Evolutionary conservation across 2,329 filamentous ascomycete genomes (phyloP).

Genomic region (Sporothrix inflata): DNA sequence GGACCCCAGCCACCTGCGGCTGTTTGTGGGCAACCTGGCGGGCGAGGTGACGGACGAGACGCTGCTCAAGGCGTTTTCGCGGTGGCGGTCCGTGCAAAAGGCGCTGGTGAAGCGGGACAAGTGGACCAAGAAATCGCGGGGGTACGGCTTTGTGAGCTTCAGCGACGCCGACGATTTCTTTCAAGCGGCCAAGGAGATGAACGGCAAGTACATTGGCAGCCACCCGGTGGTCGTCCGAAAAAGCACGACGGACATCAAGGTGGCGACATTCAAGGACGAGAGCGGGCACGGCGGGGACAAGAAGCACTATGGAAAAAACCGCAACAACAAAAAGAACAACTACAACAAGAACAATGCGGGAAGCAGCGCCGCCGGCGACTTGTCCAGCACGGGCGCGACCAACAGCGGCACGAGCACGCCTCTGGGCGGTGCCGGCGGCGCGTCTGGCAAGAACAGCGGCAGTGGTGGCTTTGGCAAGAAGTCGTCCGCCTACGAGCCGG

Average conservation of each 20-base stretch:
- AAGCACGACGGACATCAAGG: constrained; percentile 88
- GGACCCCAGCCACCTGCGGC: constrained; percentile 90
- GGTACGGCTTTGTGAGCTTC: constrained; percentile 96
- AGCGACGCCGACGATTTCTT: constrained; percentile 96
- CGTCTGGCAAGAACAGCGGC: constrained; percentile 38
- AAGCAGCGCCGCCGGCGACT: constrained; percentile 35
- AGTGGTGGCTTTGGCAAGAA: constrained; percentile 38
- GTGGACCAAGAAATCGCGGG: constrained; percentile 92
- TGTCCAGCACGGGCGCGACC: constrained; percentile 33
- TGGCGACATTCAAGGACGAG: constrained; percentile 68
- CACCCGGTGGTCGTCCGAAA: constrained; percentile 88
- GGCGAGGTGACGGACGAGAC: constrained; percentile 98
- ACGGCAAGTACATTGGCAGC: constrained; percentile 98
- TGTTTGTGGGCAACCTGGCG: constrained; percentile 95
- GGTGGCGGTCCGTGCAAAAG: constrained; percentile 87
- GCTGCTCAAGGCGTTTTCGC: constrained; percentile 87
- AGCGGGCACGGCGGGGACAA: constrained; percentile 46
- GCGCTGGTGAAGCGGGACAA: constrained; percentile 94
- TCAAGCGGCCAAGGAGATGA: constrained; percentile 95
- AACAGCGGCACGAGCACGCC: constrained; percentile 37
- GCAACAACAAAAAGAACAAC: constrained; percentile 52
- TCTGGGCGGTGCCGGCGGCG: constrained; percentile 38
- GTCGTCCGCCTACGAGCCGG: constrained; percentile 49
- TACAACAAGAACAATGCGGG: constrained; percentile 40
- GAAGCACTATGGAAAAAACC: constrained; percentile 46